Percentiles rank a stretch among this genome's conserved stretches.
These are phyloP conservation scores for Ilex paraguariensis DNA, from an alignment of 305 asterid species.

Conservation along the genomic window DNA sequence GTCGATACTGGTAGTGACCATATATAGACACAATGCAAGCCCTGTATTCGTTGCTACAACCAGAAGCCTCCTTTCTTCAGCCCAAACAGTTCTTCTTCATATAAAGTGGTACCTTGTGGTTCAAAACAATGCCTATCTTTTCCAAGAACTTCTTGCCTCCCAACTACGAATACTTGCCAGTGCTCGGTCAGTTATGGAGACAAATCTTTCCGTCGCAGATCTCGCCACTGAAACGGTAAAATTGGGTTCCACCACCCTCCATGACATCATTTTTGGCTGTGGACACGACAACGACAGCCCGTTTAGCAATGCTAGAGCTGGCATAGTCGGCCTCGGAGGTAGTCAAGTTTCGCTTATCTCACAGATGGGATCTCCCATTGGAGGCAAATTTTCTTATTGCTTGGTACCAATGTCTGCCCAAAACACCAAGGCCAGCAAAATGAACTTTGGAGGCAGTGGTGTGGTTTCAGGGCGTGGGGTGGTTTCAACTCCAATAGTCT, in stretches of 20 bases:
- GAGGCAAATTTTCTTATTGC: conserved; percentile 42
- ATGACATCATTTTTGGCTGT: conserved; percentile 30
- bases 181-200: conserved; percentile 32
- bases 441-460: conserved; percentile 23
- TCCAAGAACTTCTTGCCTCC: conserved; percentile 3
- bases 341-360: conserved; percentile 28
- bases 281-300: conserved; percentile 29
- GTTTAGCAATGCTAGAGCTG: conserved; percentile 16
- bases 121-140: conserved; percentile 19
- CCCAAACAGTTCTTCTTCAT: conserved; percentile 35
- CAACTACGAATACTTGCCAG: conserved; percentile 4
- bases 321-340: conserved; percentile 43
- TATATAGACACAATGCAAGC: conserved; percentile 69
- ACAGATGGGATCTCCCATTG: conserved; percentile 15
- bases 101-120: conserved; percentile 24
- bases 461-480: conserved; percentile 30
- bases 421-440: neutral
- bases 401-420: conserved; percentile 12
- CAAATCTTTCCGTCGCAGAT: conserved; percentile 8
- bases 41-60: too few relatives aligned
- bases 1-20: conserved; percentile 65
- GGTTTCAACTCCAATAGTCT: conserved; percentile 34
- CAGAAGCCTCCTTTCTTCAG: conserved; percentile 36
- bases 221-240: conserved; percentile 27
- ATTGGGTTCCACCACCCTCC: conserved; percentile 16